Evolutionary conservation across 2,329 filamentous ascomycete genomes (phyloP), one percentile per base, ranked within the genome.

Genomic region (Boeremia lycopersici): DNA sequence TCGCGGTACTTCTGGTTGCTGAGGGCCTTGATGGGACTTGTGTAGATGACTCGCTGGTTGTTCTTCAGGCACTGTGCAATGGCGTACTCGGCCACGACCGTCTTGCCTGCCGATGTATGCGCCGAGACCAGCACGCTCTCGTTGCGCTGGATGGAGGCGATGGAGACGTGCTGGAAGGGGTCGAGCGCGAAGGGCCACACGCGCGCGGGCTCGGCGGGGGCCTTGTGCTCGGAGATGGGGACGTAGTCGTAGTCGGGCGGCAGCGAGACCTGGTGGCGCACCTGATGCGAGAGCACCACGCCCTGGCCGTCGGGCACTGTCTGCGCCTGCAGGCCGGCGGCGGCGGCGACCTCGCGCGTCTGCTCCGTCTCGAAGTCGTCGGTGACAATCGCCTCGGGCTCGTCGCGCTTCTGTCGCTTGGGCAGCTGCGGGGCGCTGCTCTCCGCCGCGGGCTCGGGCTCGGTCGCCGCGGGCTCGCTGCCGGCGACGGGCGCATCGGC

Each of bases 1-100:
- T 99, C 95, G 80, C 95, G 85, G 75, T 96, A 99, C 74, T 99
- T 99, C 73, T 99, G 95, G 77, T 99, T 99, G 77, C 93, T 98
- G 67, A 99, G 81, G 10, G 95, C 95, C 79, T 99, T 99, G 82
- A 99, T 99, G 1, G 95, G 95, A 83, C 93, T 97, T 8, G 95
- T 99, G 78, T 99, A 99, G 75, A 99, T 99, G 68, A 99, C 93
- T 73, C 95, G 86, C 79, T 99, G 95, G 77, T 98, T 98, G 74
- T 92, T 90, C 82, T 95, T 96, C 74, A 99, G 82, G 75, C 95
- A 96, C 70, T 99, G 95, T 13, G 96, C 95, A 73, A 99, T 96
- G 17, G 95, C 96, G 73, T 99, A 99, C 76, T 99, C 95, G 60
- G 95, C 95, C 39, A 98, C 93, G 7, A 99, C 96, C 0, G 95